Percentiles rank a stretch among this genome's conserved stretches.
phyloP scores from a whole-genome alignment of 805 yeast species.

The Brettanomyces nanus region DNA sequence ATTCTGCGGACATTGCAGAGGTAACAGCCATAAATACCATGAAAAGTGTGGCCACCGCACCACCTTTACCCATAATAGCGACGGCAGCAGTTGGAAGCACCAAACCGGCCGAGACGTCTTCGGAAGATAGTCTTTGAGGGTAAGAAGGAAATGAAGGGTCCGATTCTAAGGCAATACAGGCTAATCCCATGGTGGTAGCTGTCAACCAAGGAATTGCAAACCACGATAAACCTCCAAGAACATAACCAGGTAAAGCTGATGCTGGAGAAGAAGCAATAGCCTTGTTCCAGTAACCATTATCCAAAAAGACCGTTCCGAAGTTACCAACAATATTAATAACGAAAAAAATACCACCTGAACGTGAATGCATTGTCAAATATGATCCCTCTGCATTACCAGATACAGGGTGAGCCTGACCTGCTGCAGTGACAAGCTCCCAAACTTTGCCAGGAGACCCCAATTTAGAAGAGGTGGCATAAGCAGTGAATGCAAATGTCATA shows the following conservation, averaged over 20 bases:
- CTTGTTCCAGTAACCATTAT: slow-evolving; percentile 83
- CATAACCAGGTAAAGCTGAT: slow-evolving; percentile 81
- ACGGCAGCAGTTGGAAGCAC: slow-evolving; percentile 74
- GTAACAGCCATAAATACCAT: slow-evolving; percentile 89
- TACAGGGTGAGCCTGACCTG: slow-evolving; percentile 56
- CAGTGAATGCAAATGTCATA: slow-evolving; percentile 71
- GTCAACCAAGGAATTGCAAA: slow-evolving; percentile 80
- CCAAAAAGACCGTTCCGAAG: slow-evolving; percentile 82
- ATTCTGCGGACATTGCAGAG: slow-evolving; percentile 86
- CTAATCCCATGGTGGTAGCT: slow-evolving; percentile 83
- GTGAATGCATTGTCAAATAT: slow-evolving; percentile 79
- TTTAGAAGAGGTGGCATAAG: slow-evolving; percentile 58
- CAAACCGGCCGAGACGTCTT: slow-evolving; percentile 74
- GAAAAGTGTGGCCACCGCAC: slow-evolving; percentile 75
- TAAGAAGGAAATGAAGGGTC: slow-evolving; percentile 73
- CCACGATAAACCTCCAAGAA: slow-evolving; percentile 86
- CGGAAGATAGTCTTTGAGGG: slow-evolving; percentile 56
- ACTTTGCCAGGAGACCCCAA: slow-evolving; percentile 81
- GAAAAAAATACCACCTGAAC: slow-evolving; percentile 81
- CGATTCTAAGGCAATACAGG: slow-evolving; percentile 64
- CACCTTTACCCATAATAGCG: slow-evolving; percentile 79
- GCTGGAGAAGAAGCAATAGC: slow-evolving; percentile 74
- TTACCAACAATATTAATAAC: slow-evolving; percentile 85
- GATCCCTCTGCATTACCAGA: slow-evolving; percentile 81
- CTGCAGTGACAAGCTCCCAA: slow-evolving; percentile 61